Conservation (phyloP, 2,329 filamentous ascomycete species). For the Arthrobotrys iridis region DNA sequence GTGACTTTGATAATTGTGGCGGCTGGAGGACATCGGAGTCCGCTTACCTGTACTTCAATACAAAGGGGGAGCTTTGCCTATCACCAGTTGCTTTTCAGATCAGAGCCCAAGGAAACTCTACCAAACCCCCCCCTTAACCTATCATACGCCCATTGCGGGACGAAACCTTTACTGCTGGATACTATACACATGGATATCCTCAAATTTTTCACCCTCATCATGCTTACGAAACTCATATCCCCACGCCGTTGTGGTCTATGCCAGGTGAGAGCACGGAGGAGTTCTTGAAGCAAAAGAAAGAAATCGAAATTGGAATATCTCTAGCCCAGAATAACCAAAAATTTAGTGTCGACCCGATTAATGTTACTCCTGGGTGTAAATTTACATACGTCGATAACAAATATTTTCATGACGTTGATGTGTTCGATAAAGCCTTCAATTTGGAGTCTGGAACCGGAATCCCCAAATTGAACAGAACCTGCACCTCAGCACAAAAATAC, state of each 20-base stretch:
- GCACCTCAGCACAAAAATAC: background rate
- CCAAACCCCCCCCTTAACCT: background rate
- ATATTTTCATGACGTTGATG: background rate
- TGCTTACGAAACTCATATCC: background rate
- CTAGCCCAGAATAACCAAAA: background rate
- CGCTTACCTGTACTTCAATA: constrained; percentile 2
- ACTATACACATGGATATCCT: background rate
- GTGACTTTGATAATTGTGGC: background rate
- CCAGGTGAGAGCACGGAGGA: background rate
- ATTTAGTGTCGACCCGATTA: background rate
- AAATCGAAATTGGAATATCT: background rate
- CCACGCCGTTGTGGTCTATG: background rate
- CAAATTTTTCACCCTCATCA: background rate
- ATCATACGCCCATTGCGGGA: background rate
- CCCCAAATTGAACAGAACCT: background rate
- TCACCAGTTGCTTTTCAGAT: background rate
- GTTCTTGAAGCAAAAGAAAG: background rate
- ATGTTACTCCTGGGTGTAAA: background rate
- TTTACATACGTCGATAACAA: background rate
- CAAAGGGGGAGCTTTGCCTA: background rate
- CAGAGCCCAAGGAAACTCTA: background rate
- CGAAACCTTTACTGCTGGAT: background rate
- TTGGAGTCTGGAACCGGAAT: background rate
- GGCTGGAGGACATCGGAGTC: background rate
- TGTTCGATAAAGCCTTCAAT: constrained; percentile 8